These are phyloP conservation scores for Filobasidium floriforme DNA, from an alignment of 768 basidiomycete species.

Conservation along the genomic window DNA sequence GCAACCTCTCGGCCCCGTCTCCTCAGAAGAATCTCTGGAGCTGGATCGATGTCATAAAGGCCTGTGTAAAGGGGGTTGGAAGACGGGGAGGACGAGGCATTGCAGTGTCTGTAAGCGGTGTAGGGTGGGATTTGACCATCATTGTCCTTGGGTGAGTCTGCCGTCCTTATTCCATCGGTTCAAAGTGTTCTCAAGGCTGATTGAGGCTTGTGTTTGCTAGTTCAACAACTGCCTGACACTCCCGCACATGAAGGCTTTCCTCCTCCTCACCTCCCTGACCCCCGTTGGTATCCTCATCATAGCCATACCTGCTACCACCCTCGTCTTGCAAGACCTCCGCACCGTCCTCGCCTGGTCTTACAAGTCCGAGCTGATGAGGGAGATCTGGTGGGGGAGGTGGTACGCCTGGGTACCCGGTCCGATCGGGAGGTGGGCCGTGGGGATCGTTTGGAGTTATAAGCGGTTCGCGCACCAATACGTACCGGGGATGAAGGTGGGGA, in stretches of 20 bases:
- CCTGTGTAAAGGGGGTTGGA: conserved; percentile 9
- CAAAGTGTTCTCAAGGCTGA: too few relatives aligned
- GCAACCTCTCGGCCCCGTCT: background rate
- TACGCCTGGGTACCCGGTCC: background rate
- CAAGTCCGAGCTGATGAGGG: background rate
- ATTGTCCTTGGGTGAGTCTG: conserved; percentile 18
- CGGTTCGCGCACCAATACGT: background rate
- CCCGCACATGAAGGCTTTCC: conserved; percentile 11
- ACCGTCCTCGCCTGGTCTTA: background rate
- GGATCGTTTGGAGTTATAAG: background rate
- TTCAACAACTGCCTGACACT: conserved; percentile 16
- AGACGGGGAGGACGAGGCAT: conserved; percentile 9
- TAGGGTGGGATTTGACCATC: conserved; percentile 20
- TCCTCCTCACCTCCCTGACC: conserved; percentile 5
- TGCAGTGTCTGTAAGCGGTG: conserved; percentile 15
- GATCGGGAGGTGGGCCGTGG: background rate
- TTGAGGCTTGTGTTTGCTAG: background rate
- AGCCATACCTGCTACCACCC: background rate
- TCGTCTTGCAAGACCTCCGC: background rate
- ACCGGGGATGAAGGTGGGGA: background rate
- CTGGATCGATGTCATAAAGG: conserved; percentile 7
- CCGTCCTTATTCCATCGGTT: background rate
- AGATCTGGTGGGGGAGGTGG: background rate
- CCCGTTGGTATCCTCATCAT: conserved; percentile 8
- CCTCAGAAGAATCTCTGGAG: background rate